phyloP scores from a whole-genome alignment of 345 rosid species.

The Populus tremula region DNA sequence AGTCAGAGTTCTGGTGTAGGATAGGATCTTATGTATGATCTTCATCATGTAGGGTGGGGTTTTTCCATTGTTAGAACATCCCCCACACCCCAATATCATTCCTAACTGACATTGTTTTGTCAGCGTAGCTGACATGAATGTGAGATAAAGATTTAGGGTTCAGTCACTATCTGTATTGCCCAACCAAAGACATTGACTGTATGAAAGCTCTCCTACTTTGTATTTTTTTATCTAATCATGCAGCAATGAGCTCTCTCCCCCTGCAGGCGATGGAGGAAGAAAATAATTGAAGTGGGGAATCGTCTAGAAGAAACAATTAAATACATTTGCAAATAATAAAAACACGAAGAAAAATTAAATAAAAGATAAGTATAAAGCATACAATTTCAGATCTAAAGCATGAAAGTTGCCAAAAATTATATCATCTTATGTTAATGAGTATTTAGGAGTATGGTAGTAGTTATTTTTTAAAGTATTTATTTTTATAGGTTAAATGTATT shows the following conservation, averaged over 20 bases:
- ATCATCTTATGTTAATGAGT: no score
- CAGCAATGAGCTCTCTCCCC: neutral
- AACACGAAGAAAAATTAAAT: no score
- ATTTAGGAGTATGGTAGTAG: rapidly evolving
- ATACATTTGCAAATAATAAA: no score
- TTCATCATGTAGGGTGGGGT: neutral
- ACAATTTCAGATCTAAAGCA: no score
- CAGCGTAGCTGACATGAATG: neutral
- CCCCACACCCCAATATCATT: neutral
- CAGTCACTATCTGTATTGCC: neutral
- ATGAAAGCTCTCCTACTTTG: neutral
- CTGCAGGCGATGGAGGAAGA: neutral
- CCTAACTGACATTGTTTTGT: neutral
- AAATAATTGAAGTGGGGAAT: neutral
- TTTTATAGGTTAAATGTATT: no score
- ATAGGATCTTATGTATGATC: neutral
- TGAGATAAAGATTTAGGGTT: neutral
- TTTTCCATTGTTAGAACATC: neutral
- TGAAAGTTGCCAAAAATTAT: no score
- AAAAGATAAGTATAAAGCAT: no score
- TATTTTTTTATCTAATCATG: neutral
- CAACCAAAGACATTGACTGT: neutral
- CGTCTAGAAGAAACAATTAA: no score
- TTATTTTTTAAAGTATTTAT: no score
- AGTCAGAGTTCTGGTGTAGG: neutral